Evolutionary conservation across 345 rosid genomes (phyloP).

Genomic region (Adansonia digitata): DNA sequence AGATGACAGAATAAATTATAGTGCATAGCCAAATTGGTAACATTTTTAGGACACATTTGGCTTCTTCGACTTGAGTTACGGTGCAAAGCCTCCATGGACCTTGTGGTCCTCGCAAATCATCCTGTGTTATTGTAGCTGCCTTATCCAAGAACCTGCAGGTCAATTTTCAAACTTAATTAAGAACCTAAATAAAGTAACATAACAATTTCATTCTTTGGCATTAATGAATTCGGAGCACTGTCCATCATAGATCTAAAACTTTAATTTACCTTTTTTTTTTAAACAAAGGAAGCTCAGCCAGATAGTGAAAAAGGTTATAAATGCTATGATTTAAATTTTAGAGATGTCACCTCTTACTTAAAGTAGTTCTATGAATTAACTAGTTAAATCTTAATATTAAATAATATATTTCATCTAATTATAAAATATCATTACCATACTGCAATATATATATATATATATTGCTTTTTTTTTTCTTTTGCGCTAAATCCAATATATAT

Average conservation of each 20-base stretch:
- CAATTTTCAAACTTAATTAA: background rate
- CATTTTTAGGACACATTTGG: conserved; percentile 62
- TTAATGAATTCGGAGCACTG: background rate
- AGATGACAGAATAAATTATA: conserved; percentile 63
- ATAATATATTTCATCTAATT: no score
- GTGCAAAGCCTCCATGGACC: conserved; percentile 76
- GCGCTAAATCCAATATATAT: no score
- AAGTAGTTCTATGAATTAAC: no score
- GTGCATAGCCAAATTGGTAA: conserved; percentile 72
- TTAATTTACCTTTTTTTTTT: no score
- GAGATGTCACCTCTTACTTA: no score
- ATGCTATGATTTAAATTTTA: background rate
- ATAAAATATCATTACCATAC: no score
- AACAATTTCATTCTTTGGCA: background rate
- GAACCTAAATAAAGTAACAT: background rate
- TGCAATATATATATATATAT: no score
- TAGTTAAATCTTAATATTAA: no score
- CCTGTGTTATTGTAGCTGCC: conserved; percentile 74
- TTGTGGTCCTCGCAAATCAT: conserved; percentile 27
- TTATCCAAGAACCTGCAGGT: conserved; percentile 61
- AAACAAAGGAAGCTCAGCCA: no score
- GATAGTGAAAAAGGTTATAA: no score
- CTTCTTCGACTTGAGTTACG: conserved; percentile 79
- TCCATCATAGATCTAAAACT: no score
- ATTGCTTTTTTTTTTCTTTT: no score